Conservation (phyloP, 2,329 filamentous ascomycete species). For the Fusarium bactridioides region DNA sequence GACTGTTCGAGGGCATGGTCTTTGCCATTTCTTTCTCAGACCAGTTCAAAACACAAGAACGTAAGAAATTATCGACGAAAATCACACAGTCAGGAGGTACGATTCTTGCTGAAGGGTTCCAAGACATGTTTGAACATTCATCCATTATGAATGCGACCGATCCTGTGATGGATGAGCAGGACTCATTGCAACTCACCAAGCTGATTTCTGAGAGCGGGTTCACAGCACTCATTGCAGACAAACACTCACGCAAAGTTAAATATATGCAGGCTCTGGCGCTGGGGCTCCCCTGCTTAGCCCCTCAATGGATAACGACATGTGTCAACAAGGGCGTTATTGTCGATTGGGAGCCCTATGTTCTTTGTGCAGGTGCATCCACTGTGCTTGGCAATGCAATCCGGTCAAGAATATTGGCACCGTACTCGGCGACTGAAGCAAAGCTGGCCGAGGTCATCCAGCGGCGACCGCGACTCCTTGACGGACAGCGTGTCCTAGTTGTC, state of each 20-base stretch:
- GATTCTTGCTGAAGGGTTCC: constrained; percentile 78
- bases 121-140: constrained; percentile 74
- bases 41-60: constrained; percentile 51
- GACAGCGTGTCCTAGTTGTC: constrained; percentile 75
- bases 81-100: constrained; percentile 77
- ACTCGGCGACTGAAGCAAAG: constrained; percentile 63
- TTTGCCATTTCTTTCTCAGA: constrained; percentile 82
- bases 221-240: constrained; percentile 84
- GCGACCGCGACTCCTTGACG: constrained; percentile 70
- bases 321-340: constrained; percentile 67
- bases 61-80: constrained; percentile 60
- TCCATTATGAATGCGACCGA: constrained; percentile 46
- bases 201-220: constrained; percentile 71
- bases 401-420: constrained; percentile 73
- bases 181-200: constrained; percentile 60
- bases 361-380: constrained; percentile 82
- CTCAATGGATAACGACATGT: constrained; percentile 82
- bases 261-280: constrained; percentile 95
- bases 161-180: constrained; percentile 43
- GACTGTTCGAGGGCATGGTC: constrained; percentile 79
- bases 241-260: constrained; percentile 85
- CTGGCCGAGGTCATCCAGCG: constrained; percentile 65
- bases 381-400: constrained; percentile 80
- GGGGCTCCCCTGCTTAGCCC: constrained; percentile 84
- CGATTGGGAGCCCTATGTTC: constrained; percentile 81